Evolutionary conservation across 2,329 filamentous ascomycete genomes (phyloP).

Genomic region (Tricladium varicosporioides): DNA sequence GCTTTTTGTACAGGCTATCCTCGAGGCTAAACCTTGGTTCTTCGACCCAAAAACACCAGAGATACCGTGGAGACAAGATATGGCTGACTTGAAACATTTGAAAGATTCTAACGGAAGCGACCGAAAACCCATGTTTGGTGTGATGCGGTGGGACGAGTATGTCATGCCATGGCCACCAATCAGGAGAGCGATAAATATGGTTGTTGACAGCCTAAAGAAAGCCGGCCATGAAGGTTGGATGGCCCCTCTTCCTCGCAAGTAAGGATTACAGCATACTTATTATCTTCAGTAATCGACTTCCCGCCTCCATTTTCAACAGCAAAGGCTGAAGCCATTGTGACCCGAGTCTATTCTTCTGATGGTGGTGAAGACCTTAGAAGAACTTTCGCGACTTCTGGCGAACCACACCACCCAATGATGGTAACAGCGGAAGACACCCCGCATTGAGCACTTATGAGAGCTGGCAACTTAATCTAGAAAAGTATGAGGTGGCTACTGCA

Average conservation of each 20-base stretch:
- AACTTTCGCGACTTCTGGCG: background rate
- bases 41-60: slow-evolving; percentile 52
- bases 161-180: slow-evolving; percentile 35
- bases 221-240: slow-evolving; percentile 3
- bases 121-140: slow-evolving; percentile 18
- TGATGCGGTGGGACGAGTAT: slow-evolving; percentile 32
- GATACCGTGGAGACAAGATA: slow-evolving; percentile 55
- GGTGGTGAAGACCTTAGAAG: background rate
- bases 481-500: slow-evolving; percentile 1
- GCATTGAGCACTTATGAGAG: slow-evolving; percentile 7
- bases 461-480: slow-evolving; percentile 7
- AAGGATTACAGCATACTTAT: background rate
- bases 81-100: background rate
- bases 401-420: slow-evolving; percentile 6
- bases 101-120: background rate
- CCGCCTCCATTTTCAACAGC: background rate
- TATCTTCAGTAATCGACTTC: background rate
- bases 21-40: slow-evolving; percentile 60
- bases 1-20: slow-evolving; percentile 51
- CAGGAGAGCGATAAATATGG: slow-evolving; percentile 29
- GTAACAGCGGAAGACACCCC: background rate
- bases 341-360: background rate
- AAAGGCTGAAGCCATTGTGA: background rate
- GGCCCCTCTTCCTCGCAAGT: background rate
- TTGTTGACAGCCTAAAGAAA: background rate